Base-by-base conservation (phyloP, 768 basidiomycete genomes). In the Glaciozyma antarctica region DNA sequence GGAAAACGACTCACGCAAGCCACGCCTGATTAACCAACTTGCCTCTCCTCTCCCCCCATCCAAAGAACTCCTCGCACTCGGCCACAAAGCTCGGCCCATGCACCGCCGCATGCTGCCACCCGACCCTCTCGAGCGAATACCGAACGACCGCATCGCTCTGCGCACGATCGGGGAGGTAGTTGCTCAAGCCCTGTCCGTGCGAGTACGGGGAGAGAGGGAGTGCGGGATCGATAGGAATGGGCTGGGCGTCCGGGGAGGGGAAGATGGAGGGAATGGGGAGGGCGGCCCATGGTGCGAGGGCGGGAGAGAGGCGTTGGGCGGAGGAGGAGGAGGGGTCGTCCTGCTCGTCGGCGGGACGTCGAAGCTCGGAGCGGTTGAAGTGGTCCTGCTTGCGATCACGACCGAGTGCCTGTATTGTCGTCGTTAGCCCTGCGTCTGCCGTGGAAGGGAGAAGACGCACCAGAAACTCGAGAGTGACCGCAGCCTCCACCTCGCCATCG, bases 371-470 rank as follows among this genome's bases (percentile, higher is more conserved):
- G 13, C 70, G 66, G 28, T 48, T 53, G 26, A 68, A 55, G 52
- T 71, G 70, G 6, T 63, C 66, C n/a, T 65, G 58, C 52, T 68
- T 68, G 22, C 66, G 51, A 48, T 71, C 70, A 8, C 66, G 66
- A 7, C 70, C 70, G 59, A 71, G 70, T 21, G 70, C 49, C 49
- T 51, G 13, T 51, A 21, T 8, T 6, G 7, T n/a, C 47, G 47
- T 4, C 12, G 47, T 48, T n/a, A 48, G 47, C 47, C 8, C 19
- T 3, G 3, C 3, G 2, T 21, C 19, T 2, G 10, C 2, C 3
- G 22, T 21, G n/a, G 5, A 48, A 48, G 13, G 21, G n/a, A 21
- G 47, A 48, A 10, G 3, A 51, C 49, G 13, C 49, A 51, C 68
- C 60, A 71, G 64, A 10, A 61, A 71, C 43, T 71, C 70, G 24